Percentiles rank a stretch among this genome's conserved stretches.
phyloP scores from a whole-genome alignment of 805 yeast genomes.

The Scheffersomyces spartinae region DNA sequence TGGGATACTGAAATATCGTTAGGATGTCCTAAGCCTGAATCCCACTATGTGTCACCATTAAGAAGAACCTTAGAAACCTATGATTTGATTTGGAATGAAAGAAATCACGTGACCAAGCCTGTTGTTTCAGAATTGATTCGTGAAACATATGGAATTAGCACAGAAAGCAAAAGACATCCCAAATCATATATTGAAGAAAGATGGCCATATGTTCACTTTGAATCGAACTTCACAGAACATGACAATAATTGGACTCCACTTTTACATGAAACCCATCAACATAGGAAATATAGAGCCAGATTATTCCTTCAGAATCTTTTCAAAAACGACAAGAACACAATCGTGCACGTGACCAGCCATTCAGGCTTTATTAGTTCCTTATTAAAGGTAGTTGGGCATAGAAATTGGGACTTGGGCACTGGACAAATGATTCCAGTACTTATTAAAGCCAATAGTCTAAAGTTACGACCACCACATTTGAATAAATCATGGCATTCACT shows the following conservation, averaged over 20 bases:
- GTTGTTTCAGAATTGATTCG: conserved; percentile 15
- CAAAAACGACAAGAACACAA: conserved; percentile 7
- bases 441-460: no score
- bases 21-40: conserved; percentile 13
- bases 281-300: conserved; percentile 15
- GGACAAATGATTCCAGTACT: conserved; percentile 19
- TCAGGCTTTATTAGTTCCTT: conserved; percentile 16
- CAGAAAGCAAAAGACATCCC: conserved; percentile 17
- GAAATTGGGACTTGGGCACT: conserved; percentile 12
- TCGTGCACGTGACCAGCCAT: conserved; percentile 18
- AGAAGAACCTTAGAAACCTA: conserved; percentile 20
- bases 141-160: conserved; percentile 22
- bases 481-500: no score
- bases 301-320: conserved; percentile 17
- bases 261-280: conserved; percentile 15
- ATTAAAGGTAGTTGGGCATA: conserved; percentile 14
- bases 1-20: conserved; percentile 11
- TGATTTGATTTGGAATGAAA: conserved; percentile 15
- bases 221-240: conserved; percentile 11
- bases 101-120: no score
- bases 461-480: no score
- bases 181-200: conserved; percentile 9
- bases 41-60: conserved; percentile 19
- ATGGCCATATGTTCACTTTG: conserved; percentile 14
- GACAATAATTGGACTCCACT: conserved; percentile 14